A percentile compares a stretch with the other conserved stretches of the same genome.
Evolutionary conservation across 495 filamentous ascomycete species (phyloP).

Genomic region (Glarea lozoyensis): DNA sequence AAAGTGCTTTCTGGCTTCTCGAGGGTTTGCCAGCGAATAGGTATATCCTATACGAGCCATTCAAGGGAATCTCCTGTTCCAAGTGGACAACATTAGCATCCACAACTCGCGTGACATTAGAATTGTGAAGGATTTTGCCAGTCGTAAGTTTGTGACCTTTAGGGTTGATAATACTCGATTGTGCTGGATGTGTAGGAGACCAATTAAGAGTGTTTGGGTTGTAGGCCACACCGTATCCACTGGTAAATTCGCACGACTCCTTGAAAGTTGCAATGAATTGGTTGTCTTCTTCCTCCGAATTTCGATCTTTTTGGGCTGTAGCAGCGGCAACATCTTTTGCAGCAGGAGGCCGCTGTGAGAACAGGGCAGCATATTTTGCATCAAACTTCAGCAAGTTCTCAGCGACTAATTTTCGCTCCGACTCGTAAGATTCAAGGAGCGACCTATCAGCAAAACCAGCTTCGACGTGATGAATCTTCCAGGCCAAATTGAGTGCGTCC

Average conservation of each 20-base stretch:
- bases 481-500: constrained; percentile 73
- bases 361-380: constrained; percentile 58
- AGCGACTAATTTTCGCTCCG: constrained; percentile 61
- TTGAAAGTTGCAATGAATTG: constrained; percentile 65
- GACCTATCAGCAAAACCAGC: constrained; percentile 46
- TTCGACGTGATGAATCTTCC: constrained; percentile 72
- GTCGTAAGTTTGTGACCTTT: constrained; percentile 50
- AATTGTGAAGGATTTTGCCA: constrained; percentile 64
- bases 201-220: constrained; percentile 50
- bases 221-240: constrained; percentile 64
- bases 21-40: constrained; percentile 67
- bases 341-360: constrained; percentile 48
- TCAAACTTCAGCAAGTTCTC: constrained; percentile 67
- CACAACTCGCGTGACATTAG: constrained; percentile 71
- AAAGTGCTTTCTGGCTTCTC: constrained; percentile 49
- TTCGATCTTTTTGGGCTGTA: constrained; percentile 17
- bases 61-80: constrained; percentile 80
- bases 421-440: constrained; percentile 62
- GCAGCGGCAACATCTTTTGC: constrained; percentile 40
- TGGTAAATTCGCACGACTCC: constrained; percentile 62
- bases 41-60: constrained; percentile 81
- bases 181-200: constrained; percentile 60
- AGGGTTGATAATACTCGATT: constrained; percentile 58
- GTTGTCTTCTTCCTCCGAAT: constrained; percentile 40
- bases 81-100: constrained; percentile 82